Conservation (phyloP, 208 protist species). For the Leishmania lainsoni region DNA sequence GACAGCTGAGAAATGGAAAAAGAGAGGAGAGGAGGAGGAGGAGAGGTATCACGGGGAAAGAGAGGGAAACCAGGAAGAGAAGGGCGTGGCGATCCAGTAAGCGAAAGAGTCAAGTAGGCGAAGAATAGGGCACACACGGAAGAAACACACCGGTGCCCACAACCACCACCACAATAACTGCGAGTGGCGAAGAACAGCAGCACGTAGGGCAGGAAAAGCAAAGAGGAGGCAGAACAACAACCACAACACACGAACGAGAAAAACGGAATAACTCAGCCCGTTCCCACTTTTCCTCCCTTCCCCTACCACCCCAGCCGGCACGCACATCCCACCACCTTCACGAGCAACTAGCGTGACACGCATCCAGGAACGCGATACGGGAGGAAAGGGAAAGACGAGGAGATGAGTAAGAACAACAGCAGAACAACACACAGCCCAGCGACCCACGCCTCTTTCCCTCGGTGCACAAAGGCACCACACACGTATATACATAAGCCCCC, state of each 20-base stretch:
- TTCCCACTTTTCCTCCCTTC: not conserved
- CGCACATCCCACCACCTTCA: not conserved
- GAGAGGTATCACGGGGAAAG: not conserved
- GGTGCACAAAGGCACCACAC: not conserved
- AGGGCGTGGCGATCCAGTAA: not conserved
- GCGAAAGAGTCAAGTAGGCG: not conserved
- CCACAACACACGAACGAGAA: slow-evolving; percentile 1
- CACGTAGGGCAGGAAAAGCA: slow-evolving; percentile 16
- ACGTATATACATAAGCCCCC: not conserved
- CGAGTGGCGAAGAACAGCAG: not conserved
- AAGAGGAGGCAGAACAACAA: slow-evolving; percentile 19
- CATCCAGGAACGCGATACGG: not conserved
- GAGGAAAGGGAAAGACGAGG: not conserved
- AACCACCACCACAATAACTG: not conserved
- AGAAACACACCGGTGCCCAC: not conserved
- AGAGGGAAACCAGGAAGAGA: not conserved
- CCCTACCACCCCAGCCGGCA: not conserved
- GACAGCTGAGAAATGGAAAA: not conserved
- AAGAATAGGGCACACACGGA: not conserved
- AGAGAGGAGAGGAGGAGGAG: not conserved
- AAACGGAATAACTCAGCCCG: not conserved
- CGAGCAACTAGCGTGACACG: not conserved
- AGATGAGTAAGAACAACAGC: not conserved
- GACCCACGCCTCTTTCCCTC: not conserved
- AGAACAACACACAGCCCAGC: not conserved